A percentile compares a stretch with the other conserved stretches of the same genome.
Evolutionary conservation across 2,329 filamentous ascomycete species (phyloP).

Genomic region (Falciphora oryzae): DNA sequence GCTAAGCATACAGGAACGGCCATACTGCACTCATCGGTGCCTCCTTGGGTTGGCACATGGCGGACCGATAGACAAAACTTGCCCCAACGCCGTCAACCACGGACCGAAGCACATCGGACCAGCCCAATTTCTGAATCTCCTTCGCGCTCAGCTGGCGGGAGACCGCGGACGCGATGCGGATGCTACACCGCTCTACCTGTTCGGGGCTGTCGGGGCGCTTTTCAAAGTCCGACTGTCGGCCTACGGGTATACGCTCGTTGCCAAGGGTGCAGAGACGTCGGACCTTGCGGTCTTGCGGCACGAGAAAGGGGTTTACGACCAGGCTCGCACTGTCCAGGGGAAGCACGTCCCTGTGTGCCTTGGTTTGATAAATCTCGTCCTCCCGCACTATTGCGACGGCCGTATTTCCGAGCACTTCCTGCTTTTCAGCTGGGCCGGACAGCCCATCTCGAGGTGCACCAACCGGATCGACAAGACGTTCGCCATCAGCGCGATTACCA

Average conservation of each 20-base stretch:
- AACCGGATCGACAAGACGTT: constrained; percentile 10
- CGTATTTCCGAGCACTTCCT: constrained; percentile 13
- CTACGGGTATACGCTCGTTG: constrained; percentile 32
- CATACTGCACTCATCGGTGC: too few relatives aligned
- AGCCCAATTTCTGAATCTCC: constrained; percentile 21
- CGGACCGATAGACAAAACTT: too few relatives aligned
- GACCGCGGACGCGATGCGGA: constrained; percentile 24
- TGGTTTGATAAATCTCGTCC: constrained; percentile 12
- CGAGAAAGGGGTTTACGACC: constrained; percentile 12
- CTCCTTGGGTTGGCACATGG: too few relatives aligned
- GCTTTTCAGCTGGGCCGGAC: constrained; percentile 24
- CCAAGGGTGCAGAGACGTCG: constrained; percentile 35
- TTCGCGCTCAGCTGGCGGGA: constrained; percentile 9
- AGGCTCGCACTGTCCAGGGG: constrained; percentile 11
- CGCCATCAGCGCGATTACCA: neutral
- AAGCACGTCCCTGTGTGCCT: constrained; percentile 14
- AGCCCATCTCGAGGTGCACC: constrained; percentile 18
- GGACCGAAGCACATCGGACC: constrained; percentile 20
- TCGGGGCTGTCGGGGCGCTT: constrained; percentile 24
- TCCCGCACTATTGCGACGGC: constrained; percentile 12
- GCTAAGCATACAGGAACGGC: too few relatives aligned
- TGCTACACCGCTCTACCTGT: constrained; percentile 23
- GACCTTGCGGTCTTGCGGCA: constrained; percentile 20
- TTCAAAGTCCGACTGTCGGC: constrained; percentile 31
- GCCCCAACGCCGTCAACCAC: constrained; percentile 15